Evolutionary conservation across 345 rosid species (phyloP), one percentile per base, ranked within the genome.

Genomic region (Balakata baccata): DNA sequence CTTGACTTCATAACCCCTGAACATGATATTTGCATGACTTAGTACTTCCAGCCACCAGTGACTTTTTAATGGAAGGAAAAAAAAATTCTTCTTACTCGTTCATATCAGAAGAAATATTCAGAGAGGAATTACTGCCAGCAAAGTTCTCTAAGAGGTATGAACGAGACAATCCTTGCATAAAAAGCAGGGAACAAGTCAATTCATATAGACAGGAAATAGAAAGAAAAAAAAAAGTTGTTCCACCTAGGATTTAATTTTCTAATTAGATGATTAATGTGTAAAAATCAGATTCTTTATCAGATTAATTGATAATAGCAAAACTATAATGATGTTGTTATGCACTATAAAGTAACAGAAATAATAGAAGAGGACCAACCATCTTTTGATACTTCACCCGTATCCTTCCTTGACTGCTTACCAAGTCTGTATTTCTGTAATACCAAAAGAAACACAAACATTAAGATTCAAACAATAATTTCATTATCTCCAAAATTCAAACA

Each of bases 351-450:
- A 46, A 38, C 38, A 51, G 60, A 50, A 11, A 60, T 37, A n/a
- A 20, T 45, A 37, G 60, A 64, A 41, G 59, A 80, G 57, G 75
- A 62, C 72, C 54, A 73, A 89, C 88, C 93, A 65, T 85, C 88
- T 60, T 86, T 85, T 41, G 87, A 60, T 16, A 78, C 87, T 78
- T 90, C 94, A 73, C 58, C 79, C 68, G 80, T 86, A 67, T 90
- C 96, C 81, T 86, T 92, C 76, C 94, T 94, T 6, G 87, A 88
- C 69, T 90, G 94, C 86, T 88, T 92, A 69, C 98, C 98, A 73
- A 92, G 81, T 68, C 98, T 89, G 78, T 90, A 92, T 67, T 90
- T 92, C 98, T 92, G 90, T 69, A 77, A 47, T 56, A 80, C 47
- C 56, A 66, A 70, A 76, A 78, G 66, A 46, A 75, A 57, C n/a